These are phyloP conservation scores for Podila epicladia DNA, from an alignment of 192 early-diverging fungal genomes.

Conservation along the genomic window DNA sequence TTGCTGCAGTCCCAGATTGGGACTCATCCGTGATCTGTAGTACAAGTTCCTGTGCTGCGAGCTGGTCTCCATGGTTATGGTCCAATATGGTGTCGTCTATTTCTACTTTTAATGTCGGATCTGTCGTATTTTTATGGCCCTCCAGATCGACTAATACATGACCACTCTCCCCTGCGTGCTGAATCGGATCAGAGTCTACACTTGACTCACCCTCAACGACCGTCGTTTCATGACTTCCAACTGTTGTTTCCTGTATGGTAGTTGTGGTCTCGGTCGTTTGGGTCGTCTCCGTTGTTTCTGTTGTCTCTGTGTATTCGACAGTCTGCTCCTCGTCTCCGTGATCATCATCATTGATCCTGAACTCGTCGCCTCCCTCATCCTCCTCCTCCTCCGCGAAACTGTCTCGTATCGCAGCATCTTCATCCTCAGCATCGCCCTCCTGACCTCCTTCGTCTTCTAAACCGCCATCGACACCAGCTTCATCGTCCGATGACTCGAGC, in stretches of 20 bases:
- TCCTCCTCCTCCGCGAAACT: not conserved
- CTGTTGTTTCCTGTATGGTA: not conserved
- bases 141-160: not conserved
- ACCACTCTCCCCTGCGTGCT: too few species aligned
- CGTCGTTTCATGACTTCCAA: not conserved
- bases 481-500: slow-evolving; percentile 40
- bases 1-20: not conserved
- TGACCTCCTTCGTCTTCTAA: not conserved
- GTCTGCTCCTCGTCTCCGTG: not conserved
- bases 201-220: not conserved
- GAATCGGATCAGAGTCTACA: too few species aligned
- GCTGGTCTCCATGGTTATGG: not conserved
- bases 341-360: not conserved
- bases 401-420: not conserved
- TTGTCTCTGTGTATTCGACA: not conserved
- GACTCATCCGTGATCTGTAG: not conserved
- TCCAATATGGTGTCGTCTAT: not conserved
- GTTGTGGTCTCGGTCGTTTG: not conserved
- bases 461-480: not conserved
- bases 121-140: not conserved
- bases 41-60: not conserved
- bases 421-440: slow-evolving; percentile 1
- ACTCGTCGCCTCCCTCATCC: not conserved
- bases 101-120: not conserved
- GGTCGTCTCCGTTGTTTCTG: not conserved